Evolutionary conservation across 2,329 filamentous ascomycete genomes (phyloP).

Genomic region (Calonectria pseudoreteaudii): DNA sequence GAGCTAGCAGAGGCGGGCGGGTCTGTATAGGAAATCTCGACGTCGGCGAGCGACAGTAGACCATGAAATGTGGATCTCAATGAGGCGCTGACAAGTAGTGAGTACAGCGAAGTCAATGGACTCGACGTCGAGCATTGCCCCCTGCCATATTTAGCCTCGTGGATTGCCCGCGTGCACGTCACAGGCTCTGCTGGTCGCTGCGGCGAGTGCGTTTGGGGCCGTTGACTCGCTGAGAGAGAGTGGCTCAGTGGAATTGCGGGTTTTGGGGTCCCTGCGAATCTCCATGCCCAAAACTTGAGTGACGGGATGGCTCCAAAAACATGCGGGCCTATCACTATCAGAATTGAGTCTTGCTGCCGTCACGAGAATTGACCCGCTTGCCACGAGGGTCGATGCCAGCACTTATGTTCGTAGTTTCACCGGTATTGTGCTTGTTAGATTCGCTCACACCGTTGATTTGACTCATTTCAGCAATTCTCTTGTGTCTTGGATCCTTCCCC

Average conservation of each 20-base stretch:
- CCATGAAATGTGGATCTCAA: slow-evolving; percentile 30
- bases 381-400: slow-evolving; percentile 7
- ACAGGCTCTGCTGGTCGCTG: slow-evolving; percentile 20
- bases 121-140: slow-evolving; percentile 37
- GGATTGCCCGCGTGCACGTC: slow-evolving; percentile 42
- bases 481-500: not conserved
- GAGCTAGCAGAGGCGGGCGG: not conserved
- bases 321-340: slow-evolving; percentile 12
- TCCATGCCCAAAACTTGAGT: slow-evolving; percentile 26
- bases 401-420: not conserved
- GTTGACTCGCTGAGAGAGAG: slow-evolving; percentile 39
- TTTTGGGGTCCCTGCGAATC: slow-evolving; percentile 38
- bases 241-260: slow-evolving; percentile 34
- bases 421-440: slow-evolving; percentile 7
- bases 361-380: slow-evolving; percentile 16
- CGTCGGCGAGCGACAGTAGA: slow-evolving; percentile 14
- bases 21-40: slow-evolving; percentile 5
- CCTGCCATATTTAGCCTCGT: slow-evolving; percentile 44
- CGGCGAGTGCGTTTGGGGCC: slow-evolving; percentile 6
- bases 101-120: slow-evolving; percentile 28
- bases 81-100: slow-evolving; percentile 17
- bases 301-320: slow-evolving; percentile 2
- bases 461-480: slow-evolving; percentile 17
- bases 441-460: slow-evolving; percentile 17
- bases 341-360: slow-evolving; percentile 10